phyloP scores from a whole-genome alignment of 2,329 filamentous ascomycete species.

The Metarhizium guizhouense region DNA sequence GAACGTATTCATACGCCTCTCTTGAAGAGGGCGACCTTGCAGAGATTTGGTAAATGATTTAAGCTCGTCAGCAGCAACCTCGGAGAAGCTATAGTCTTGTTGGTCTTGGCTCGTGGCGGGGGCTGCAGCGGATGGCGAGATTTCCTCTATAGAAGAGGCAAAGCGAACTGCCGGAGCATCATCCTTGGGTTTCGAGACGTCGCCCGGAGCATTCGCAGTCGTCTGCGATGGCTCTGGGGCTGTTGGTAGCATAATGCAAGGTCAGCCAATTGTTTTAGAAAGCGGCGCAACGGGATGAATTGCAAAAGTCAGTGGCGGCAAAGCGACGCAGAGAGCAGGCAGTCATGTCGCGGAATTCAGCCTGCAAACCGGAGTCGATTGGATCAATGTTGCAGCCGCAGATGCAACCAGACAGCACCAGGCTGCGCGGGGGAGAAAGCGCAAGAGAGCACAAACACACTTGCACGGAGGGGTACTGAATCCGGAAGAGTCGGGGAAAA shows the following conservation, averaged over 20 bases:
- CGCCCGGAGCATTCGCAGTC: conserved; percentile 4
- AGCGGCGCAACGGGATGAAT: not conserved
- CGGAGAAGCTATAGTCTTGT: conserved; percentile 24
- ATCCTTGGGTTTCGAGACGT: conserved; percentile 11
- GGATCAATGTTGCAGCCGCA: conserved; percentile 2
- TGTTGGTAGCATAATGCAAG: not conserved
- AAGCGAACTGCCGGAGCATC: conserved; percentile 55
- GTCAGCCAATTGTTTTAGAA: not conserved
- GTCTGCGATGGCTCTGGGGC: not conserved
- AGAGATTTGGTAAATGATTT: conserved; percentile 63
- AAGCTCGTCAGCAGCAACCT: conserved; percentile 53
- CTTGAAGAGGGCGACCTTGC: conserved; percentile 68
- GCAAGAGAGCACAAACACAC: not conserved
- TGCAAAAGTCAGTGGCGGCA: not conserved
- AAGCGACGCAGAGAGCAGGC: not conserved
- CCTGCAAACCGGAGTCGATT: not conserved
- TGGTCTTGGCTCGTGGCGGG: conserved; percentile 17
- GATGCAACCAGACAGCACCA: not conserved
- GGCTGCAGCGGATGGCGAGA: conserved; percentile 39
- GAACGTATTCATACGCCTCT: conserved; percentile 75
- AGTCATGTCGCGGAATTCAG: not conserved
- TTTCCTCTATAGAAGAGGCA: conserved; percentile 62
- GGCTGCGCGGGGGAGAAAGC: not conserved
- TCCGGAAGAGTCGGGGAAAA: conserved; percentile 7
- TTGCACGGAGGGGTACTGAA: not conserved